phyloP scores from a whole-genome alignment of 2,329 filamentous ascomycete species.

The Ophiostoma tasmaniense region DNA sequence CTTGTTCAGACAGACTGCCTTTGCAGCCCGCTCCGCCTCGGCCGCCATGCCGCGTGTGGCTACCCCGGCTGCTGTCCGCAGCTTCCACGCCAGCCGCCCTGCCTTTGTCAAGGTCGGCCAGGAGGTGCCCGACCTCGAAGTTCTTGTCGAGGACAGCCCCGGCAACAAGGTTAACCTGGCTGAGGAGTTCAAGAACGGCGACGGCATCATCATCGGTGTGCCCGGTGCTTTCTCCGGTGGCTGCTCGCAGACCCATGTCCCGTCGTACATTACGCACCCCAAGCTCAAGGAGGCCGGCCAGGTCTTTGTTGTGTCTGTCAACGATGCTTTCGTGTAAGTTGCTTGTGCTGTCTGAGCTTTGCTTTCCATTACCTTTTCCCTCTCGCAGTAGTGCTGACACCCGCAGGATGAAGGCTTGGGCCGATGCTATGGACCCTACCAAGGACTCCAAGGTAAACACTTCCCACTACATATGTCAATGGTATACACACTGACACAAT shows the following conservation, averaged over 20 bases:
- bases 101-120: conserved; percentile 70
- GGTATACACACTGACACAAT: not conserved
- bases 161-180: conserved; percentile 86
- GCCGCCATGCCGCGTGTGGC: conserved; percentile 1
- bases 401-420: conserved; percentile 82
- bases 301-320: conserved; percentile 86
- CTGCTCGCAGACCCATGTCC: conserved; percentile 61
- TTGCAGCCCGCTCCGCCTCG: conserved; percentile 16
- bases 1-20: conserved; percentile 14
- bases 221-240: conserved; percentile 64
- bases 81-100: conserved; percentile 57
- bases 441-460: conserved; percentile 62
- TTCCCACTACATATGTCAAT: too few species aligned
- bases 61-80: conserved; percentile 10
- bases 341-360: not conserved
- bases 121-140: conserved; percentile 64
- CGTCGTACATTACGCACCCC: conserved; percentile 74
- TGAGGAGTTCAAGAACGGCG: conserved; percentile 60
- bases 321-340: conserved; percentile 86
- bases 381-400: not conserved
- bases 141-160: conserved; percentile 76
- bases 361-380: not conserved
- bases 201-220: conserved; percentile 77
- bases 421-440: conserved; percentile 63
- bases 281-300: conserved; percentile 70